Evolutionary conservation across 1,139 yeast genomes (phyloP).

Genomic region (Protomyces arabidopsidicola): DNA sequence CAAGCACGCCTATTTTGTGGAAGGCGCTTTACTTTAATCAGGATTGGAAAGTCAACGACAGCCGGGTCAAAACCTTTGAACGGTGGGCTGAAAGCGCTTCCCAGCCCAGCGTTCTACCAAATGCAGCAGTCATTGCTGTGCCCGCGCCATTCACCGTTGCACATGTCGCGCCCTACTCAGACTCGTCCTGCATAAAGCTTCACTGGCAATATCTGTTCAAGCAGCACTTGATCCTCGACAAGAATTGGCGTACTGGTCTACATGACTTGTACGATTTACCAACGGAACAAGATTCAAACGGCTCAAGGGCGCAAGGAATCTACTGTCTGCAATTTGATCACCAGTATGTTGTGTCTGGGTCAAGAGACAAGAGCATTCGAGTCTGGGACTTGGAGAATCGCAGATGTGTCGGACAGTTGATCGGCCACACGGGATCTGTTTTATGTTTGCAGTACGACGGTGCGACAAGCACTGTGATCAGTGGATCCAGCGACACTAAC

Average conservation of each 20-base stretch:
- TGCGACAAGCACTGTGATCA: slow-evolving; percentile 30
- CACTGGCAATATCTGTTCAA: slow-evolving; percentile 30
- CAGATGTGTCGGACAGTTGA: slow-evolving; percentile 13
- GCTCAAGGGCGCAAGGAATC: slow-evolving; percentile 24
- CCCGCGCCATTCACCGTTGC: slow-evolving; percentile 7
- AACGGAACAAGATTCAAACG: slow-evolving; percentile 10
- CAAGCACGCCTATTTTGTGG: slow-evolving; percentile 29
- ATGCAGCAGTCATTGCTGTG: background rate
- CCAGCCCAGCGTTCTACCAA: background rate
- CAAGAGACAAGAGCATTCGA: slow-evolving; percentile 26
- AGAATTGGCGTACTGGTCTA: slow-evolving; percentile 30
- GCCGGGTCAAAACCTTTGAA: slow-evolving; percentile 17
- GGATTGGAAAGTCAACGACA: slow-evolving; percentile 28
- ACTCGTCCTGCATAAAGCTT: slow-evolving; percentile 7
- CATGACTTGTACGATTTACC: slow-evolving; percentile 22
- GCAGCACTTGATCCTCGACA: slow-evolving; percentile 26
- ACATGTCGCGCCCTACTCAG: slow-evolving; percentile 18
- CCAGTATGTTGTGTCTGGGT: slow-evolving; percentile 33
- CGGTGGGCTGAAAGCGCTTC: slow-evolving; percentile 17
- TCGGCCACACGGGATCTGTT: slow-evolving; percentile 30
- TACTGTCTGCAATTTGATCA: slow-evolving; percentile 32
- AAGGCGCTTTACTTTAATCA: slow-evolving; percentile 26
- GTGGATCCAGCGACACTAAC: slow-evolving; percentile 38
- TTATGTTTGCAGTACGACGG: slow-evolving; percentile 29
- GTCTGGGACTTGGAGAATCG: slow-evolving; percentile 30